phyloP scores from a whole-genome alignment of 2,329 filamentous ascomycete genomes.

The Fusarium sp. region DNA sequence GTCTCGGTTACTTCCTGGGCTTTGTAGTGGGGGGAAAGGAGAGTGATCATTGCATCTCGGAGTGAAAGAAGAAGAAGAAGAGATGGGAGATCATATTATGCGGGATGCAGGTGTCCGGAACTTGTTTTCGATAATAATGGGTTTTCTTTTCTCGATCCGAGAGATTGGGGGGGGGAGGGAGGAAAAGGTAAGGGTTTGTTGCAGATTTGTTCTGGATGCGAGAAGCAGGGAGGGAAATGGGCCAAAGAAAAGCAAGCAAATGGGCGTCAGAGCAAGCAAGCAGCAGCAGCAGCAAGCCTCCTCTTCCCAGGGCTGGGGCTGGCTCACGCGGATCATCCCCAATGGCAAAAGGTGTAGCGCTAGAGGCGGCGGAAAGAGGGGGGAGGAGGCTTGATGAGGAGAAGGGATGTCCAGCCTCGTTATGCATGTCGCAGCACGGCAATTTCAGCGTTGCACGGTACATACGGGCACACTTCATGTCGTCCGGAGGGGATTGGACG shows the following conservation, averaged over 20 bases:
- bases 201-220: neutral
- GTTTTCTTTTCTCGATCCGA: neutral
- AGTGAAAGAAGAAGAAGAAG: neutral
- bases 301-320: neutral
- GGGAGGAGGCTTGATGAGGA: neutral
- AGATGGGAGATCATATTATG: slow-evolving; percentile 3
- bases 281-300: neutral
- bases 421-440: slow-evolving; percentile 12
- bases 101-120: slow-evolving; percentile 3
- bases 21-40: slow-evolving; percentile 38
- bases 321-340: neutral
- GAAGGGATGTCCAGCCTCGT: slow-evolving; percentile 6
- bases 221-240: neutral
- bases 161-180: neutral
- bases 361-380: neutral
- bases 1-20: slow-evolving; percentile 31
- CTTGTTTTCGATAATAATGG: slow-evolving; percentile 21
- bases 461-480: neutral
- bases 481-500: neutral
- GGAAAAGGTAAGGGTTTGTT: neutral
- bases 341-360: slow-evolving; percentile 10
- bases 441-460: neutral
- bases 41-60: slow-evolving; percentile 36
- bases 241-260: neutral
- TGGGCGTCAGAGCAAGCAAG: neutral